Evolutionary conservation across 768 basidiomycete species (phyloP), one percentile per base, ranked within the genome.

Genomic region (Phaffia australis): DNA sequence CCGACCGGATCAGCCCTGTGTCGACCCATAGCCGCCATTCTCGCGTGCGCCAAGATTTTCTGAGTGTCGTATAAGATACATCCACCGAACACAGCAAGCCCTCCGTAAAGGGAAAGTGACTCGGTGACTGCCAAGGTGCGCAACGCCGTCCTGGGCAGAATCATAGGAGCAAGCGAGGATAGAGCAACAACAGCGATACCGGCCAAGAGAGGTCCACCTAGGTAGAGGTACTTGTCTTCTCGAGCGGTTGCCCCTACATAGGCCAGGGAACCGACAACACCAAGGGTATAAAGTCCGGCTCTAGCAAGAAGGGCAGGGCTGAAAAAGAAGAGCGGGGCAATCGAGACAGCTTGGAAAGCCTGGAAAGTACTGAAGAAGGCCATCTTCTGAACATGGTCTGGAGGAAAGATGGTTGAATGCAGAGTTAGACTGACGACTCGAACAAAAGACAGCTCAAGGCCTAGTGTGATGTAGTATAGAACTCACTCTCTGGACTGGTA

Each of bases 161-260:
- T 83, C 84, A 93, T 85, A 0, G 90, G 90, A 14, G 90, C 90
- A 52, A 94, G 78, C n/a, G 85, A 86, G 72, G 85, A 84, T 35
- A 90, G 81, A 27, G 89, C 88, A 23, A 93, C 87, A 23, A 92
- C 88, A 18, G 88, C 88, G 15, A 94, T 83, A 65, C 90, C 90
- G 19, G 89, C 90, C 32, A 94, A 81, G 54, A 93, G 83, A 4
- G 89, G 89, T 11, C 88, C 89, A 35, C 89, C 90, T 78, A 89
- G 82, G 75, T 87, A 85, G n/a, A 93, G 78, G 74, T 87, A 93
- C 74, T 84, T 86, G 76, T 92, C 89, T 72, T 83, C 88, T 68
- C 78, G 84, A 29, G 90, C 90, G 46, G 90, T 94, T 4, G 89
- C 89, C 25, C 90, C 90, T 27, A 94, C 81, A 74, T 89, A 94